These are phyloP conservation scores for Cercospora canescens DNA, from an alignment of 2,329 filamentous ascomycete species.

Conservation along the genomic window DNA sequence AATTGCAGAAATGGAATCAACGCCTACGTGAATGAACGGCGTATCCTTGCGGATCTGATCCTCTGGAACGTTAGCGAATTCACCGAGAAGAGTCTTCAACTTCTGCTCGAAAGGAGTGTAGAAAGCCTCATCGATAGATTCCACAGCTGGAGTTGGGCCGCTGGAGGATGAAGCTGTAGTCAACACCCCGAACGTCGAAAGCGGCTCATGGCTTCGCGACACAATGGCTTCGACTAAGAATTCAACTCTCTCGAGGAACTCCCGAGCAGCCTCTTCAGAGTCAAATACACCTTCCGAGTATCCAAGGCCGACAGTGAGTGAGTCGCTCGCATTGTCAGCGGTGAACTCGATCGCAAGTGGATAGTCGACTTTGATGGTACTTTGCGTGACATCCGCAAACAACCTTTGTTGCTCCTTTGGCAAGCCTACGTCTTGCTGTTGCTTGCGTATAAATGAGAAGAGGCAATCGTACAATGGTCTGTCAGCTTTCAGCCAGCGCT, in stretches of 20 bases:
- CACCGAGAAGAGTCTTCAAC: constrained; percentile 6
- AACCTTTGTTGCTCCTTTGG: not conserved
- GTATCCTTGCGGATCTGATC: constrained; percentile 14
- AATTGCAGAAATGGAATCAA: constrained; percentile 22
- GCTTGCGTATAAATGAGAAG: constrained; percentile 17
- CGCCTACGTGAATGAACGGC: constrained; percentile 19
- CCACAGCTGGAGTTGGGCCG: not conserved
- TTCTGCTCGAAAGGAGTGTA: constrained; percentile 12
- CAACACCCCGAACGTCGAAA: not conserved
- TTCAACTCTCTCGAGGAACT: constrained; percentile 16
- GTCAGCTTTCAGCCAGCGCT: constrained; percentile 16
- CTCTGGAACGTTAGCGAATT: constrained; percentile 4
- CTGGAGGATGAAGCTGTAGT: not conserved
- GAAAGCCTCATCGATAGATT: not conserved
- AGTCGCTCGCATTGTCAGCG: constrained; percentile 7
- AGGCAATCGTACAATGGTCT: constrained; percentile 18
- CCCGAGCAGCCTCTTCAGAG: not conserved
- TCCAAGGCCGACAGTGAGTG: constrained; percentile 12
- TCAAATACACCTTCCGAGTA: constrained; percentile 8
- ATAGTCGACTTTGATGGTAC: constrained; percentile 17
- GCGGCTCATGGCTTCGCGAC: not conserved
- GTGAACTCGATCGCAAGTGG: constrained; percentile 19
- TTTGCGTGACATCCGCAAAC: constrained; percentile 6
- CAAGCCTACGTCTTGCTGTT: not conserved
- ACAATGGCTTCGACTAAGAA: constrained; percentile 14